Evolutionary conservation across 805 yeast genomes (phyloP).

Genomic region (Wickerhamomyces subpelliculosus): DNA sequence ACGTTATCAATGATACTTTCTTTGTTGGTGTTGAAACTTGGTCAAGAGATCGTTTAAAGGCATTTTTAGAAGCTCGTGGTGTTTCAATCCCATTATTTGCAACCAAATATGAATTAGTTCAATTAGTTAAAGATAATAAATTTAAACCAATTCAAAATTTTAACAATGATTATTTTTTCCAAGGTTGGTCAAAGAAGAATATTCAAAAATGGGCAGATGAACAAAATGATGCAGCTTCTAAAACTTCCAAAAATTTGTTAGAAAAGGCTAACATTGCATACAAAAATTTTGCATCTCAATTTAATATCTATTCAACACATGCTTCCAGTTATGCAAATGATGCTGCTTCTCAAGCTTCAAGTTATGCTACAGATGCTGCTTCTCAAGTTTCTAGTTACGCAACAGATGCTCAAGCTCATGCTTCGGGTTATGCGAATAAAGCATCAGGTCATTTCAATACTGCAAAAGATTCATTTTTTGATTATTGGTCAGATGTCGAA

Average conservation of each 20-base stretch:
- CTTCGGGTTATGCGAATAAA: conserved; percentile 7
- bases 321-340: conserved; percentile 11
- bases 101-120: conserved; percentile 31
- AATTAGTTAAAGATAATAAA: conserved; percentile 32
- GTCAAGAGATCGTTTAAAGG: conserved; percentile 38
- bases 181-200: conserved; percentile 32
- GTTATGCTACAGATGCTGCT: conserved; percentile 9
- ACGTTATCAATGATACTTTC: conserved; percentile 38
- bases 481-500: conserved; percentile 38
- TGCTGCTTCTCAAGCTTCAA: conserved; percentile 5
- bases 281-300: conserved; percentile 8
- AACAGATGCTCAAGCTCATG: conserved; percentile 1
- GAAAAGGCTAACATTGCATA: conserved; percentile 19
- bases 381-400: conserved; percentile 17
- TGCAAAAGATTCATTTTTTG: conserved; percentile 22
- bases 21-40: conserved; percentile 38
- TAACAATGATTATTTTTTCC: conserved; percentile 26
- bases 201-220: conserved; percentile 33
- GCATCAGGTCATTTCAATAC: conserved; percentile 3
- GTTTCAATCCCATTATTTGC: conserved; percentile 32
- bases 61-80: conserved; percentile 34
- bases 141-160: conserved; percentile 27
- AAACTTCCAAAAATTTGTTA: conserved; percentile 15
- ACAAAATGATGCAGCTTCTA: conserved; percentile 20
- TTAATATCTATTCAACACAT: conserved; percentile 8